A percentile compares a stretch with the other conserved stretches of the same genome.
Conservation (phyloP, 208 protist species). For the Endotrypanum monterogeii region DNA sequence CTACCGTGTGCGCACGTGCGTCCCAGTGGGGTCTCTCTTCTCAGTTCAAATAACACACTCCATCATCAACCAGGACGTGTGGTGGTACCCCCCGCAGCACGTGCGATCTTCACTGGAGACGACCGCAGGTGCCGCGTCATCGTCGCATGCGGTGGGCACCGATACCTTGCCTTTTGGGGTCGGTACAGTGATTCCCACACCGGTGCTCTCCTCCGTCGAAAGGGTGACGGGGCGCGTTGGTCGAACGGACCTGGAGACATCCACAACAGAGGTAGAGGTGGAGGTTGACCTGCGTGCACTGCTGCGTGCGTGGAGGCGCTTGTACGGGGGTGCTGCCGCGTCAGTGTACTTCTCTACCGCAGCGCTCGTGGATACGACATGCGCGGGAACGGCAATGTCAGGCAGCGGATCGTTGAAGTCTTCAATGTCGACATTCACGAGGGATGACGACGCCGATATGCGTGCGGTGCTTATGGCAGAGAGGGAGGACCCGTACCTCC, state of each 20-base stretch:
- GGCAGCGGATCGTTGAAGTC: slow-evolving; percentile 3
- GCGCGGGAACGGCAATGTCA: not conserved
- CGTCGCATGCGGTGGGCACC: not conserved
- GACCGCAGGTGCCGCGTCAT: not conserved
- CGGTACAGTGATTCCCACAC: slow-evolving; percentile 11
- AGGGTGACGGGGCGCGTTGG: not conserved
- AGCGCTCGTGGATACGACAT: slow-evolving; percentile 14
- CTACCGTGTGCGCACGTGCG: slow-evolving; percentile 11
- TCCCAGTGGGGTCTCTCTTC: slow-evolving; percentile 26
- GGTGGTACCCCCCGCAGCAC: slow-evolving; percentile 21
- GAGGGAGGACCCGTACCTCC: slow-evolving; percentile 49
- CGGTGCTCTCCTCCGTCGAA: not conserved
- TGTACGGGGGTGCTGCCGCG: slow-evolving; percentile 24
- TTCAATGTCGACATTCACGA: not conserved
- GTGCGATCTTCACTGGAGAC: not conserved
- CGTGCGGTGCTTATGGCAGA: slow-evolving; percentile 14
- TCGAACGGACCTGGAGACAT: not conserved
- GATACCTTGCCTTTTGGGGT: not conserved
- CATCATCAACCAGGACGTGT: slow-evolving; percentile 6
- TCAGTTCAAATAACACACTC: slow-evolving; percentile 15
- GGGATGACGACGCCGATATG: slow-evolving; percentile 9
- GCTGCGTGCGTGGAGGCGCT: slow-evolving; percentile 41
- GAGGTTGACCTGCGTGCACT: slow-evolving; percentile 58
- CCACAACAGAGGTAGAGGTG: slow-evolving; percentile 46
- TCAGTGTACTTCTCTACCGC: slow-evolving; percentile 20